phyloP scores from a whole-genome alignment of 73 alveolate genomes.

The Tetrahymena borealis region DNA sequence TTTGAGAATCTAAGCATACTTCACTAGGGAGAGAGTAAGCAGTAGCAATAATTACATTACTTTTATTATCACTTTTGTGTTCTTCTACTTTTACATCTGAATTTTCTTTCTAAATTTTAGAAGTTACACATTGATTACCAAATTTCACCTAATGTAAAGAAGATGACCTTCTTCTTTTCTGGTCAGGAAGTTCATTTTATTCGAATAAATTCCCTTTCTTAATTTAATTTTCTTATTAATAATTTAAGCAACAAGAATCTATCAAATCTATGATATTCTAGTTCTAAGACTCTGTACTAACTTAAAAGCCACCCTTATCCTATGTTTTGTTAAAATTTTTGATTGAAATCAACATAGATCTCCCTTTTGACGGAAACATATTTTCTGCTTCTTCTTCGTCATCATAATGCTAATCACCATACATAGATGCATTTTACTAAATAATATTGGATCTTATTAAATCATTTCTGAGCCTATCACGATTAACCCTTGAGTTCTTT shows the following conservation, averaged over 20 bases:
- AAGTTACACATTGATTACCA: not conserved
- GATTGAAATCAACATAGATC: not conserved
- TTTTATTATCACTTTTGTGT: not conserved
- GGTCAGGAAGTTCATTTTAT: too few relatives aligned
- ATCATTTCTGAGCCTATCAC: not conserved
- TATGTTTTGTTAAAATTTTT: not conserved
- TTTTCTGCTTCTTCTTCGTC: not conserved
- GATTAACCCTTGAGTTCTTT: not conserved
- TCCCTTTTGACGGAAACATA: not conserved
- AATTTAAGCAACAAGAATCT: not conserved
- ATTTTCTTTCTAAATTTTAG: not conserved
- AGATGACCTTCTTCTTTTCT: not conserved
- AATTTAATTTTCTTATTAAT: not conserved
- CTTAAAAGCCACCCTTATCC: not conserved
- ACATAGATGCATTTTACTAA: not conserved
- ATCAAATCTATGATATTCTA: not conserved
- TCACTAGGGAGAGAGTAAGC: not conserved
- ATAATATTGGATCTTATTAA: not conserved
- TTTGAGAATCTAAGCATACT: not conserved
- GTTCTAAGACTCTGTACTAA: not conserved
- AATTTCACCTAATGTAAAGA: not conserved
- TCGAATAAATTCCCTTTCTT: too few relatives aligned
- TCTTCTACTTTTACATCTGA: not conserved
- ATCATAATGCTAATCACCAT: not conserved
- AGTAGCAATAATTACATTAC: not conserved